Base-by-base conservation (phyloP, 2,329 filamentous ascomycete species). In the Albophoma yamanashiensis region DNA sequence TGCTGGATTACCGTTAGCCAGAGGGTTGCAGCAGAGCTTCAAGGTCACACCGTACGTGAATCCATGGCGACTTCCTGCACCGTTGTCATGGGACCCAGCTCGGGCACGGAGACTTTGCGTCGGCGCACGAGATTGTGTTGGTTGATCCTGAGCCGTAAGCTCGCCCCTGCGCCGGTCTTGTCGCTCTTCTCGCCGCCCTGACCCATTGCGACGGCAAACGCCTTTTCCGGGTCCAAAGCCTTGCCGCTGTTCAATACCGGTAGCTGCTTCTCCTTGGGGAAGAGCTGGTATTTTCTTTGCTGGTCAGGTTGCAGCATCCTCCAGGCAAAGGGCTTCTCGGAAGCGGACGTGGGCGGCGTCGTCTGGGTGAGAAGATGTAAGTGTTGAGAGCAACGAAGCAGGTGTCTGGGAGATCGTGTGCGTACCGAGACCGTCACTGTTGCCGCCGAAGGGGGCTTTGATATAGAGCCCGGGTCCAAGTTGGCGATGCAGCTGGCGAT, bases 1-100 rank as follows among this genome's bases (percentile, higher is more conserved):
- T 63, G 86, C 85, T 88, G 64, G 4, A 20, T 14, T 11, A 38
- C 15, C 5, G 39, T 53, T 31, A 31, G 27, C 25, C 12, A 34
- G 7, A 11, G n/a, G 31, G 3, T 7, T 45, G 38, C 42, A 36
- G 52, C 53, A 45, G 57, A 7, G 40, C 4, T 17, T 4, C 1
- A 36, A 5, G 20, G n/a, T 3, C 9, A 47, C 17, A 15, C 17
- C 86, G 76, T 77, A 89, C 86, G 86, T 67, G 86, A 89, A 72
- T 89, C 86, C 84, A 89, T 88, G 58, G 83, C 71, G 56, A 81
- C 73, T 68, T 88, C 86, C 64, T 88, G 84, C 17, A 88, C 85
- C 1, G 85, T 88, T 6, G 85, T 87, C 85, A 88, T 86, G 40
- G 83, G 84, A 2, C 83, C 85, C 56, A 87, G 71, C 62, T 89